Evolutionary conservation across 805 yeast genomes (phyloP), one percentile per base, ranked within the genome.

Genomic region (Torulaspora gathmanii): DNA sequence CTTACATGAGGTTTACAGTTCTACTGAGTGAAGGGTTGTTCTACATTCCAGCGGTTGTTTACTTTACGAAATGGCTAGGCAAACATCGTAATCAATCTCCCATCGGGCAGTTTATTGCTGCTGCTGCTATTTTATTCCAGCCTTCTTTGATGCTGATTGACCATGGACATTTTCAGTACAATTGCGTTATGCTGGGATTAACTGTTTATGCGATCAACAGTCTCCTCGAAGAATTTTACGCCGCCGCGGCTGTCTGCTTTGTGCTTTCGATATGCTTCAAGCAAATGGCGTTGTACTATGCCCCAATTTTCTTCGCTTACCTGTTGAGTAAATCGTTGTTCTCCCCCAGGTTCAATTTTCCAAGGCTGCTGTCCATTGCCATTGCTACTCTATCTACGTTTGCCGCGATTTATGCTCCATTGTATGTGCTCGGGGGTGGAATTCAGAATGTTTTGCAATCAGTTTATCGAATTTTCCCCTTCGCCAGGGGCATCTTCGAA

Each of bases 101-200:
- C 31, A 78, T 86, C 57, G 87, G 85, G 56, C 95, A 86, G 61
- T 79, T 85, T 11, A 75, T 84, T 22, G 80, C 85, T 12, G 79
- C 88, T 0, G 83, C 88, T 1, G 80, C 89, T 13, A 80, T 93
- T n/a, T 63, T 93, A 27, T 79, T 83, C 61, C 95, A 87, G 63
- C 97, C 99, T 0, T 74, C 86, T 2, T 70, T 91, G 48, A 74
- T 86, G 35, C 72, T 93, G 46, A 81, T 93, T 37, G 99, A 93
- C 62, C 97, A 93, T 65, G 99, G 99, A 5, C 99, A 93, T 67
- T 93, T 93, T 69, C 99, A 95, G 68, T 91, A 80, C 67, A 95
- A 93, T 58, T 78, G 89, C 0, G 95, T 93, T 20, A 91, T 93
- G 98, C 75, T 93, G 28, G 99, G 99, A 0, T 70, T 91, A 13